Percentiles rank a stretch among this genome's conserved stretches.
These are phyloP conservation scores for Peronospora destructor DNA, from an alignment of 352 stramenopile genomes.

Conservation along the genomic window DNA sequence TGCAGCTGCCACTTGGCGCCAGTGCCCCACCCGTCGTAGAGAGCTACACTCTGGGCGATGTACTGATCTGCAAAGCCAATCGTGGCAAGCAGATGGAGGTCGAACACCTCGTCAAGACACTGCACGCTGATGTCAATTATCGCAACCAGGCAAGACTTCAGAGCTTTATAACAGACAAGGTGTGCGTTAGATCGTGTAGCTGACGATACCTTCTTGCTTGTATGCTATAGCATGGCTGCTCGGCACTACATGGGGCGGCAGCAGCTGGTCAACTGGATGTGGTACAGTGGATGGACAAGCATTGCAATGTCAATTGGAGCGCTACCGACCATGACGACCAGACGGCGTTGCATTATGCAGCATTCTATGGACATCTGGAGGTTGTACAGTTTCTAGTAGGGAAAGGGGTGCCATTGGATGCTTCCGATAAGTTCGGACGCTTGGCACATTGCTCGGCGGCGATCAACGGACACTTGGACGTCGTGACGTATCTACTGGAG, in stretches of 20 bases:
- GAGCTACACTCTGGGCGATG: slow-evolving; percentile 78
- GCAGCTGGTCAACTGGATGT: slow-evolving; percentile 75
- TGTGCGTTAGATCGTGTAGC: neutral
- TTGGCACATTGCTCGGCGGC: slow-evolving; percentile 76
- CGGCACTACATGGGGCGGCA: slow-evolving; percentile 65
- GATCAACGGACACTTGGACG: slow-evolving; percentile 83
- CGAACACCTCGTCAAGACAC: slow-evolving; percentile 60
- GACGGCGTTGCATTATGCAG: slow-evolving; percentile 78
- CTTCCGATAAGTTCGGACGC: slow-evolving; percentile 77
- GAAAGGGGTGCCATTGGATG: slow-evolving; percentile 70
- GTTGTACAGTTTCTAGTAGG: slow-evolving; percentile 82
- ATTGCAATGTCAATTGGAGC: slow-evolving; percentile 49
- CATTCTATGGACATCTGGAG: slow-evolving; percentile 83
- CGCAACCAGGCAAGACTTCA: slow-evolving; percentile 56
- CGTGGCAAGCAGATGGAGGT: slow-evolving; percentile 79
- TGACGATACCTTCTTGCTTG: slow-evolving; percentile 6
- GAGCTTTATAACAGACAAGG: neutral
- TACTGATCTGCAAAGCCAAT: slow-evolving; percentile 82
- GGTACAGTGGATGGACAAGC: slow-evolving; percentile 69
- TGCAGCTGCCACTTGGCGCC: slow-evolving; percentile 54
- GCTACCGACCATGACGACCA: slow-evolving; percentile 77
- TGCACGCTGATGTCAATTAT: slow-evolving; percentile 82
- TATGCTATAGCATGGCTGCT: slow-evolving; percentile 62
- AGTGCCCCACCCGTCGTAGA: slow-evolving; percentile 45
- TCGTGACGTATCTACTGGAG: slow-evolving; percentile 76